Evolutionary conservation across 352 stramenopile genomes (phyloP).

Genomic region (Phytophthora multivora): DNA sequence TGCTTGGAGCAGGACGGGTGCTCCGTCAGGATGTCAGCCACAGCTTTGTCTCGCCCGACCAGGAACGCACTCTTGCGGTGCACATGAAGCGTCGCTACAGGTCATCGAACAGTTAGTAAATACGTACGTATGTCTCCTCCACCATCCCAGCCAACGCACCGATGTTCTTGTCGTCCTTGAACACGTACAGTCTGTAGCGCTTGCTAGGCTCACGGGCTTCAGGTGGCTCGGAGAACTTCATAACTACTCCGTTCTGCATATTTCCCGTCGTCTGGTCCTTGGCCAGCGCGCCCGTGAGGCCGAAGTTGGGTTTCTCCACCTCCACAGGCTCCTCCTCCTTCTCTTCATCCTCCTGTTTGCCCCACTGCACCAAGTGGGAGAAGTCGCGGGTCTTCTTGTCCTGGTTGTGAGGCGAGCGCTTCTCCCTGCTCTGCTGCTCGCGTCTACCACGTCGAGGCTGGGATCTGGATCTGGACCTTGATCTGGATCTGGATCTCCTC

Average conservation of each 20-base stretch:
- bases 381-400: constrained; percentile 64
- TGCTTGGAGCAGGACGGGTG: constrained; percentile 97
- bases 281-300: constrained; percentile 95
- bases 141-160: constrained; percentile 40
- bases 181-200: constrained; percentile 97
- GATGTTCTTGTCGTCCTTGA: constrained; percentile 90
- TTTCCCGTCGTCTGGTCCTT: constrained; percentile 96
- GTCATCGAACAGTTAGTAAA: background rate
- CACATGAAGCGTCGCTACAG: constrained; percentile 93
- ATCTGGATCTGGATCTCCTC: constrained; percentile 10
- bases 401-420: constrained; percentile 19
- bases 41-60: constrained; percentile 92
- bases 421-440: background rate
- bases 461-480: constrained; percentile 24
- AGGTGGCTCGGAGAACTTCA: constrained; percentile 97
- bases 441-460: background rate
- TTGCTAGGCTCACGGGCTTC: constrained; percentile 93
- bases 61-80: constrained; percentile 96
- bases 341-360: constrained; percentile 70
- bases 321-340: constrained; percentile 66
- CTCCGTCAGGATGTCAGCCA: constrained; percentile 94
- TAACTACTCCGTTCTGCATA: constrained; percentile 95
- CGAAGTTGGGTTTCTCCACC: constrained; percentile 97
- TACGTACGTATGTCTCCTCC: constrained; percentile 22
- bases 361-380: constrained; percentile 68